These are phyloP conservation scores for Cyberlindnera mississippiensis DNA, from an alignment of 805 yeast genomes.

Conservation along the genomic window DNA sequence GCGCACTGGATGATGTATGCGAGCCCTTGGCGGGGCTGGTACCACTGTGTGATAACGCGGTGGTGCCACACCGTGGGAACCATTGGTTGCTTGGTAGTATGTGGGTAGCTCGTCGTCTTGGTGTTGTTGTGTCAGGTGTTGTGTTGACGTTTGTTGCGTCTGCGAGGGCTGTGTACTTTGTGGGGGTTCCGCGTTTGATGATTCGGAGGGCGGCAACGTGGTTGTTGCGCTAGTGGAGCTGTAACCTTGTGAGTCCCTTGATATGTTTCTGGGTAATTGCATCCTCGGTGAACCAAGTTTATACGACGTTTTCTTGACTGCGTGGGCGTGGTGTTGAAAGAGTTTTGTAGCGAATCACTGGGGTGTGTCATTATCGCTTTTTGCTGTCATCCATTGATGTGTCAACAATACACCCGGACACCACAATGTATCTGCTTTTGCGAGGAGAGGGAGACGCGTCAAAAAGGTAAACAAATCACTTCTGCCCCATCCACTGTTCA, in stretches of 20 bases:
- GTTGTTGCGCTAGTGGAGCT: too few relatives aligned
- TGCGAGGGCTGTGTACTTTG: background rate
- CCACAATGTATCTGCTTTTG: background rate
- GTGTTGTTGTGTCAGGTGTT: too few relatives aligned
- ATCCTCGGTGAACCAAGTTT: too few relatives aligned
- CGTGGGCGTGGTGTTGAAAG: too few relatives aligned
- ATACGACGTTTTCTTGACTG: too few relatives aligned
- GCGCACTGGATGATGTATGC: too few relatives aligned
- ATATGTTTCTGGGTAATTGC: too few relatives aligned
- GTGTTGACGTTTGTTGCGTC: background rate
- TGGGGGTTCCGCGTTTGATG: background rate
- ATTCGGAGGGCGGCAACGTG: too few relatives aligned
- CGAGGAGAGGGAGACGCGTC: background rate
- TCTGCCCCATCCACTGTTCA: too few relatives aligned
- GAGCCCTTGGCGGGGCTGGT: background rate
- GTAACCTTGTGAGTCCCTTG: too few relatives aligned
- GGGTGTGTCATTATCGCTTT: too few relatives aligned
- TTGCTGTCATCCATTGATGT: background rate
- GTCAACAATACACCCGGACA: background rate
- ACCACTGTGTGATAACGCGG: background rate
- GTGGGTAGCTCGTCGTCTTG: conserved; percentile 11
- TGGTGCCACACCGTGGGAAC: conserved; percentile 8
- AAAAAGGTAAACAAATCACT: conserved; percentile 1
- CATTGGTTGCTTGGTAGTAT: conserved; percentile 10
- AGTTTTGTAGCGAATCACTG: too few relatives aligned